These are phyloP conservation scores for Phytophthora pseudosyringae DNA, from an alignment of 352 stramenopile genomes.

Conservation along the genomic window DNA sequence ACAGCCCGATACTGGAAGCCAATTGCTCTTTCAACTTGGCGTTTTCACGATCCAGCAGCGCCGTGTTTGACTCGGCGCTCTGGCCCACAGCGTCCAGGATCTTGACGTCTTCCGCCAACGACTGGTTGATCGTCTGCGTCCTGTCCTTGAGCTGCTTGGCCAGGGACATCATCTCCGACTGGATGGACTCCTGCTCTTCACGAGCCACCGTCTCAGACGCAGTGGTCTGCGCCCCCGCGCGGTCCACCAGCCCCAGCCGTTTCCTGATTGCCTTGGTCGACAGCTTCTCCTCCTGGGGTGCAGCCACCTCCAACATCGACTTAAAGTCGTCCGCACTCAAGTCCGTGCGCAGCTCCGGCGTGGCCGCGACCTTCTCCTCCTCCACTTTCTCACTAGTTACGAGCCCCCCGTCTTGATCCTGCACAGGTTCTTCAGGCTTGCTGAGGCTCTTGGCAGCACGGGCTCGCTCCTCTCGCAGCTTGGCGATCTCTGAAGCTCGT, in stretches of 20 bases:
- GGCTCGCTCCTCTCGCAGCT: slow-evolving; percentile 20
- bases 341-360: slow-evolving; percentile 31
- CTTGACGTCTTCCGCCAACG: slow-evolving; percentile 71
- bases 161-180: slow-evolving; percentile 80
- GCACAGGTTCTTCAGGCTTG: not conserved
- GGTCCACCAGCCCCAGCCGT: slow-evolving; percentile 60
- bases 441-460: slow-evolving; percentile 3
- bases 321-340: slow-evolving; percentile 63
- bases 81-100: slow-evolving; percentile 78
- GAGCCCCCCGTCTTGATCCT: not conserved
- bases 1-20: slow-evolving; percentile 76
- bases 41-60: slow-evolving; percentile 68
- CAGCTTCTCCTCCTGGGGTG: slow-evolving; percentile 48
- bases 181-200: slow-evolving; percentile 73
- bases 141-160: slow-evolving; percentile 75
- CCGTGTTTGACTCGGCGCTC: slow-evolving; percentile 71
- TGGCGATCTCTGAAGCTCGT: slow-evolving; percentile 37
- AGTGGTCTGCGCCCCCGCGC: slow-evolving; percentile 27
- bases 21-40: slow-evolving; percentile 66
- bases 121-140: slow-evolving; percentile 80
- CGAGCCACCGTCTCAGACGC: slow-evolving; percentile 53
- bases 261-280: slow-evolving; percentile 64
- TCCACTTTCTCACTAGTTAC: slow-evolving; percentile 1
- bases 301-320: slow-evolving; percentile 56
- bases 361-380: slow-evolving; percentile 5